phyloP scores from a whole-genome alignment of 2,329 filamentous ascomycete genomes.

The Fusarium pseudocircinatum region DNA sequence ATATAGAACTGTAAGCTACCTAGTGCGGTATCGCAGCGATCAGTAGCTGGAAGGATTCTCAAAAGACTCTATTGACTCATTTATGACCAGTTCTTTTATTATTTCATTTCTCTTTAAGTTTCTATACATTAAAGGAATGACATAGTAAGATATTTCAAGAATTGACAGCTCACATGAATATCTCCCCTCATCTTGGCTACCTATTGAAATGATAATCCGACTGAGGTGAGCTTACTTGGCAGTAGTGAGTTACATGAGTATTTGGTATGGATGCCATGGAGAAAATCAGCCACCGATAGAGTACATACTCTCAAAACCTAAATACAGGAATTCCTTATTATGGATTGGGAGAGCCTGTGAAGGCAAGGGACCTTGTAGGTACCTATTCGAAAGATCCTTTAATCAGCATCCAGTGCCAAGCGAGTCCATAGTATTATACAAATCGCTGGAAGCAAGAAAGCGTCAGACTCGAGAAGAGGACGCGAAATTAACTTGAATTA shows the following conservation, averaged over 20 bases:
- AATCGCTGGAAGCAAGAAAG: background rate
- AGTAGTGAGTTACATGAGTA: background rate
- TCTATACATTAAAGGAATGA: background rate
- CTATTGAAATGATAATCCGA: background rate
- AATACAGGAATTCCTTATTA: background rate
- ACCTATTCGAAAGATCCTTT: too few species aligned
- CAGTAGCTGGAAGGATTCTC: constrained; percentile 21
- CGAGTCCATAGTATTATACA: background rate
- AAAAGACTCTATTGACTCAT: constrained; percentile 15
- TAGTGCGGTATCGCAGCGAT: constrained; percentile 35
- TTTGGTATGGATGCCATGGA: background rate
- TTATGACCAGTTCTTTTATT: background rate
- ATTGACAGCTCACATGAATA: background rate
- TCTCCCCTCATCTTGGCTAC: background rate
- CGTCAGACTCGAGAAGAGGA: background rate
- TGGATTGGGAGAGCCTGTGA: background rate
- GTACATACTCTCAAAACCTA: background rate
- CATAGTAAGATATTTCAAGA: background rate
- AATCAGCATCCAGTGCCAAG: background rate
- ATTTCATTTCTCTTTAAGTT: background rate
- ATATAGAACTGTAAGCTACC: background rate
- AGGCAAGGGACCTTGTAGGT: background rate
- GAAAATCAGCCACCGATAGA: background rate
- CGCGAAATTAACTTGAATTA: background rate
- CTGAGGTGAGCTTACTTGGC: background rate